Evolutionary conservation across 371 early-diverging fungal species (phyloP).

Genomic region (Mucor irregularis): DNA sequence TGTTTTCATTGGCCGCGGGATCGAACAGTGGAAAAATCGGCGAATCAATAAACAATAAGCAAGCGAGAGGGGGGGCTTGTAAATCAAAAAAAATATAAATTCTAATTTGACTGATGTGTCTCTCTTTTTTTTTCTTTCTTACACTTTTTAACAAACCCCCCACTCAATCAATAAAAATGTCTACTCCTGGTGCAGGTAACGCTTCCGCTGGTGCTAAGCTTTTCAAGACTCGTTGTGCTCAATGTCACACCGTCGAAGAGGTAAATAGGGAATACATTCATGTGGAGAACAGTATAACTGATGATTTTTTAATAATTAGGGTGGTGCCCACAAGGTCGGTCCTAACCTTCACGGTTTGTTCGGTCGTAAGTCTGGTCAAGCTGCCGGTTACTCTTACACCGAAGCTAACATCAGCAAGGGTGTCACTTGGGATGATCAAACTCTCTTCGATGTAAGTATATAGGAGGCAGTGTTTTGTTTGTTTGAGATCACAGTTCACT

Average conservation of each 20-base stretch:
- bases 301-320: too few species aligned
- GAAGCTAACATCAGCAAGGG: constrained; percentile 91
- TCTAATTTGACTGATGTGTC: neutral
- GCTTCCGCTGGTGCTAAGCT: constrained; percentile 90
- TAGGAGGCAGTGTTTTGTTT: neutral
- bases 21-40: neutral
- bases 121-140: constrained; percentile 11
- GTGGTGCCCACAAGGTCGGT: constrained; percentile 92
- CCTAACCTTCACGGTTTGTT: constrained; percentile 95
- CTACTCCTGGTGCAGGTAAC: constrained; percentile 42
- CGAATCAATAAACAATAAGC: neutral
- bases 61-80: constrained; percentile 19
- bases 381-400: constrained; percentile 90
- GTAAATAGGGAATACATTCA: constrained; percentile 42
- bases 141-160: constrained; percentile 18
- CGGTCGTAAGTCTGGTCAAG: constrained; percentile 87
- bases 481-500: neutral
- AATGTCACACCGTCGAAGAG: constrained; percentile 95
- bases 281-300: too few species aligned
- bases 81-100: constrained; percentile 8
- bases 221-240: constrained; percentile 98
- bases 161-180: constrained; percentile 25
- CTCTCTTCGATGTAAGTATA: constrained; percentile 64
- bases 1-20: too few species aligned
- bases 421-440: constrained; percentile 86